A percentile compares a stretch with the other conserved stretches of the same genome.
phyloP scores from a whole-genome alignment of 1,284 basidiomycete genomes.

The Melampsora americana region DNA sequence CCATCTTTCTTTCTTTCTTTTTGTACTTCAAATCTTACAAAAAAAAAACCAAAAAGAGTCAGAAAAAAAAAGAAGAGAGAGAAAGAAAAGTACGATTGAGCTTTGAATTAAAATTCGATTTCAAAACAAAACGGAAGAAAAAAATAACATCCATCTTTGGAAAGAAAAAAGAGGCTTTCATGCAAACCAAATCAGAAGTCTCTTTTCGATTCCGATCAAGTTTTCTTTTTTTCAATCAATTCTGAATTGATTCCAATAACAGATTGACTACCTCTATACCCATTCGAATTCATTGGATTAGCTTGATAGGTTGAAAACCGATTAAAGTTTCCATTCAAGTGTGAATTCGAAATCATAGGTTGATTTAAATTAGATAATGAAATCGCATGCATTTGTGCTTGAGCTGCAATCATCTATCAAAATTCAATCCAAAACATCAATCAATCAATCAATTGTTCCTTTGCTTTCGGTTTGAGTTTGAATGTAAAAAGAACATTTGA shows the following conservation, averaged over 20 bases:
- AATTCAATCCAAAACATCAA: neutral
- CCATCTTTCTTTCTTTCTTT: too few species aligned
- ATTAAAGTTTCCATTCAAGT: too few species aligned
- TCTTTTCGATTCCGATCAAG: too few species aligned
- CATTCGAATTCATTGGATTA: neutral
- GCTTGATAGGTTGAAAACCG: neutral
- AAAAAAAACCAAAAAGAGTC: slow-evolving; percentile 4
- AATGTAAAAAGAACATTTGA: neutral
- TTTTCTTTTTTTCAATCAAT: too few species aligned
- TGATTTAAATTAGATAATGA: neutral
- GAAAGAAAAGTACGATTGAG: too few species aligned
- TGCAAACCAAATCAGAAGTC: too few species aligned
- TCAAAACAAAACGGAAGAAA: too few species aligned
- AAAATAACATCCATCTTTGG: too few species aligned
- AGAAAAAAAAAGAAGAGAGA: neutral
- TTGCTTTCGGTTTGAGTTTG: neutral
- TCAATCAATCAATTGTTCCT: neutral
- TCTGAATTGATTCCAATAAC: neutral
- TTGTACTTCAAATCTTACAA: too few species aligned
- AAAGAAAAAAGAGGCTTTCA: too few species aligned
- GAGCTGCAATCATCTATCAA: slow-evolving; percentile 17
- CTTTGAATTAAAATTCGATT: too few species aligned
- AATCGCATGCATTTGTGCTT: slow-evolving; percentile 25
- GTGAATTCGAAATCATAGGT: too few species aligned
- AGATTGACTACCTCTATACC: neutral